Evolutionary conservation across 495 filamentous ascomycete species (phyloP), one percentile per base, ranked within the genome.

Genomic region (Penicillium bovifimosum): DNA sequence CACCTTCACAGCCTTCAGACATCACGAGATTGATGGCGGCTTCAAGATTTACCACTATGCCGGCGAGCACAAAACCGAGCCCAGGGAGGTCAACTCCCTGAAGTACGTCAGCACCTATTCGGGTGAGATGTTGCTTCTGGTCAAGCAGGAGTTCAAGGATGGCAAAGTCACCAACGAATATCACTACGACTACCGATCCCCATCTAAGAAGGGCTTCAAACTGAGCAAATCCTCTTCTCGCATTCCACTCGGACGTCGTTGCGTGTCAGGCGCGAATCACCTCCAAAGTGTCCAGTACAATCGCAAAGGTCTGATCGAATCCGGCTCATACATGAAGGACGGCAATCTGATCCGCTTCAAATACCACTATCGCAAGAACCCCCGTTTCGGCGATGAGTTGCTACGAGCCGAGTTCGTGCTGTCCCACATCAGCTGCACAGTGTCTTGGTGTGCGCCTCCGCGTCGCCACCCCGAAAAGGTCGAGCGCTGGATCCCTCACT

Each of bases 401-500:
- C 72, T 84, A 6, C 72, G 80, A 36, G 80, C 75, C 5, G 80
- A 83, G 50, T 84, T 77, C 54, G 71, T 74, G 3, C 63, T 83
- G 47, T 69, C 75, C 11, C 77, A 82, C 54, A 76, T 81, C 56
- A 79, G 70, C 47, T 76, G 72, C 48, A 77, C 72, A 11, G 78
- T 83, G 0, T 74, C 76, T n/a, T 84, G 81, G 81, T 78, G 76
- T 62, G 77, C 77, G 14, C 76, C 80, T 44, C 80, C 80, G 6
- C 65, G 68, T 34, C 65, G 73, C 10, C 75, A 78, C 53, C 69
- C 76, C 5, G 72, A 80, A 45, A 80, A 77, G 63, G 63, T 75
- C 16, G 76, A 83, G 17, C 69, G 70, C 38, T 84, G 80, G 80
- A 81, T 83, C 47, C 80, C 80, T 26, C 77, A 79, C 58, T 73